Base-by-base conservation (phyloP, 2,329 filamentous ascomycete genomes). In the Mariannaea elegans region DNA sequence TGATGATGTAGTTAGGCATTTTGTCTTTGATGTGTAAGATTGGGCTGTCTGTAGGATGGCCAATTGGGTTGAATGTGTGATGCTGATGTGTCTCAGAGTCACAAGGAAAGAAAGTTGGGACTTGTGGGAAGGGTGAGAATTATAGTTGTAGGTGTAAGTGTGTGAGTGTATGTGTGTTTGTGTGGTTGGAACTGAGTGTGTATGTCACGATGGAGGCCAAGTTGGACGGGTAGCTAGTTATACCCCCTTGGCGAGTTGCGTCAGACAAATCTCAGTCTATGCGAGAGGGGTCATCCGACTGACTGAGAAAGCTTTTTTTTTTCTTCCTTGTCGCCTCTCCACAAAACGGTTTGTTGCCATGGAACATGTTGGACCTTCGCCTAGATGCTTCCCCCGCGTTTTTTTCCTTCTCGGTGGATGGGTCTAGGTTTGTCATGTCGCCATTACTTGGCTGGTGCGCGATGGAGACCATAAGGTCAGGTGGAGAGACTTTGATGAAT, bases 1-100 rank as follows among this genome's bases (percentile, higher is more conserved):
- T 73, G 68, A 75, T 65, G 64, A 72, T 64, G 70, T 74, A 75
- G 64, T 65, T 72, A 62, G 72, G 55, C 72, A 74, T 75, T 55
- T 50, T 71, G 60, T 44, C 21, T 18, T 46, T 10, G 41, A 44
- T 51, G 23, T 36, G 48, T 46, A 38, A 31, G 41, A 41, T 47
- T 50, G 27, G 32, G 13, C 38, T 29, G 38, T 44, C 14, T 48
- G 13, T 13, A 16, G 38, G 53, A 53, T 42, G 41, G n/a, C 24
- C 38, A 59, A 21, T 61, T 61, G 45, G n/a, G 24, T 36, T 41
- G 13, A 16, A 38, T 14, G 18, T 47, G 32, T 9, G 9, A 9
- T 27, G 9, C 9, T 27, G 6, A 27, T n/a, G 6, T 44, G 16
- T 18, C 24, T 41, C 9, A 46, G 31, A 32, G 29, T 27, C 38